A percentile compares a stretch with the other conserved stretches of the same genome.
Evolutionary conservation across 75 land plant genomes (phyloP).

Genomic region (Chamaecyparis obtusa): DNA sequence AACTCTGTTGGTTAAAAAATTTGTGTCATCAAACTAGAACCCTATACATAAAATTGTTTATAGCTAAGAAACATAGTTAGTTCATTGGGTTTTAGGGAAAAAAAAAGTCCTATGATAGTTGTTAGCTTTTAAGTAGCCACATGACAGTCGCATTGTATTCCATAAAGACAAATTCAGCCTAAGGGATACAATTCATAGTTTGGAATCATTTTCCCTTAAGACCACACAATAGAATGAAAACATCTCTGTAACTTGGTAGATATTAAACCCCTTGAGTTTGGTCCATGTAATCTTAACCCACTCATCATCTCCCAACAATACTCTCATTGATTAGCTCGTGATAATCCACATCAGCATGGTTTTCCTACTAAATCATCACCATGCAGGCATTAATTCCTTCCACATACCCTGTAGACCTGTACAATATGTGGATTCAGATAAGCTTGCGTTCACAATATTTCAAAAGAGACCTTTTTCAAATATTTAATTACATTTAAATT

Average conservation of each 20-base stretch:
- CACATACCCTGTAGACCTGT: neutral
- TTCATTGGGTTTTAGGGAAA: no score
- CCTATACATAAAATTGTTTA: neutral
- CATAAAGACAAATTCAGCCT: no score
- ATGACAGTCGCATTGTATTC: no score
- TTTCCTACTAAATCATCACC: neutral
- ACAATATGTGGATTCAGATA: neutral
- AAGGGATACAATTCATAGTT: no score
- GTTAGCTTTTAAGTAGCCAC: no score
- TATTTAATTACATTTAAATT: constrained; percentile 4
- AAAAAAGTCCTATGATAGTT: no score
- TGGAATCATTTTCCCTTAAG: no score
- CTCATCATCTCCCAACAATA: no score
- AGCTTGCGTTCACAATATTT: neutral
- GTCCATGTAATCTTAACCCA: neutral
- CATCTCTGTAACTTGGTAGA: no score
- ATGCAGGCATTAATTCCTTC: neutral
- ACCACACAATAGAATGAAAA: no score
- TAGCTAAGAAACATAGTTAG: neutral
- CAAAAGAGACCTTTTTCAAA: neutral
- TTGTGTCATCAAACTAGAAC: neutral
- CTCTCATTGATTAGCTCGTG: neutral
- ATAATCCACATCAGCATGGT: neutral
- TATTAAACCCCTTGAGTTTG: neutral
- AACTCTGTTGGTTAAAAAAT: neutral